Base-by-base conservation (phyloP, 768 basidiomycete genomes). In the Suillus alpinus region DNA sequence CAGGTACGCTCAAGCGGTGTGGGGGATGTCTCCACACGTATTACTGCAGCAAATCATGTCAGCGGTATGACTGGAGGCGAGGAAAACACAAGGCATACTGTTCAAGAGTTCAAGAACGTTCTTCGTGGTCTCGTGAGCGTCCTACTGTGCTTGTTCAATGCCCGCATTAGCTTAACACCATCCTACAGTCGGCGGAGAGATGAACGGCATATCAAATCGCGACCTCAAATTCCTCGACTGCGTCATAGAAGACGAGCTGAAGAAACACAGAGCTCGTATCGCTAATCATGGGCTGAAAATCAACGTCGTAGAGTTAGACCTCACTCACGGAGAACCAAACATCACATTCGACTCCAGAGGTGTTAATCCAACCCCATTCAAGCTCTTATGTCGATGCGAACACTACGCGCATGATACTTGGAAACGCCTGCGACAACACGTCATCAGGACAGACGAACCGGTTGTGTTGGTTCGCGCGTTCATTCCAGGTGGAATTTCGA, bases 11-110 rank as follows among this genome's bases (percentile, higher is more conserved):
- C 31, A 71, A 63, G 56, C 67, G 70, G 0, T 72, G 72, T 31
- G 64, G 40, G 18, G 70, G 72, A 4, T 73, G 68, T 56, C 62
- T 68, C 29, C 71, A 72, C n/a, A 62, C 70, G 34, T 73, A 65
- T 43, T 73, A 73, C 20, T 73, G 72, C 36, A 65, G 63, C 55
- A 65, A 51, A 29, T 56, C 58, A 40, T 72, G 71, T 61, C 71
- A 72, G 62, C 67, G 63, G 29, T 59, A 65, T 37, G 71, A 72
- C 13, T 73, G 71, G 71, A 34, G 46, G 46, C 31, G 62, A 29
- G 71, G 71, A n/a, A 68, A 58, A 44, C 71, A 72, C 60, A 72
- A 70, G 44, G 56, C 61, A 20, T 73, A 73, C 37, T 72, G 68
- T 43, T 59, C 37, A 2, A 56, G 63, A 3, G 20, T 72, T 37